These are phyloP conservation scores for Vigna radiata DNA, from an alignment of 306 rosid genomes.

Conservation along the genomic window DNA sequence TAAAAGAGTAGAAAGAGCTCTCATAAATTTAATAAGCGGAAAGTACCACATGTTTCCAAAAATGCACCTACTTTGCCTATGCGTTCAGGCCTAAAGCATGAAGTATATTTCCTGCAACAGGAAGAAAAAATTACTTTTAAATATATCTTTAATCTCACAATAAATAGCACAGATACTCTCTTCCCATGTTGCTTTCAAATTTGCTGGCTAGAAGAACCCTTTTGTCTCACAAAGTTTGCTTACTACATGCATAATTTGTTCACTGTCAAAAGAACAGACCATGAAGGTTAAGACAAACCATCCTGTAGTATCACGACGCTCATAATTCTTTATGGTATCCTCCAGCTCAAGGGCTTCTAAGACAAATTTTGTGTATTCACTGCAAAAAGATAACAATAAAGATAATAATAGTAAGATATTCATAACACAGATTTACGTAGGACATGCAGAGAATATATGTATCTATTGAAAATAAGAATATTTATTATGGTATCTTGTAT, in stretches of 20 bases:
- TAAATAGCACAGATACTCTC: not conserved
- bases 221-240: slow-evolving; percentile 4
- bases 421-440: slow-evolving; percentile 20
- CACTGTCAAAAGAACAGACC: not conserved
- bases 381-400: slow-evolving; percentile 51
- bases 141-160: slow-evolving; percentile 16
- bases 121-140: slow-evolving; percentile 13
- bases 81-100: slow-evolving; percentile 83
- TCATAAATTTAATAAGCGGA: slow-evolving; percentile 29
- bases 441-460: slow-evolving; percentile 20
- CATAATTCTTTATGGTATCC: slow-evolving; percentile 81
- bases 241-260: not conserved
- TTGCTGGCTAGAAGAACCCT: not conserved
- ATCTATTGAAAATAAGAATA: slow-evolving; percentile 24
- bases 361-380: slow-evolving; percentile 85
- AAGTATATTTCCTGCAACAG: slow-evolving; percentile 80
- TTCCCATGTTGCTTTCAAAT: not conserved
- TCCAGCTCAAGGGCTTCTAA: slow-evolving; percentile 89
- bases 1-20: slow-evolving; percentile 18
- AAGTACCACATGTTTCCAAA: slow-evolving; percentile 78
- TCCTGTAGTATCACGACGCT: slow-evolving; percentile 69
- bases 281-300: slow-evolving; percentile 65
- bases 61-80: slow-evolving; percentile 69
- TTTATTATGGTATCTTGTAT: not conserved
- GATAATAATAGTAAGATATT: slow-evolving; percentile 3